These are phyloP conservation scores for Talaromyces wortmannii DNA, from an alignment of 495 filamentous ascomycete species.

Conservation along the genomic window DNA sequence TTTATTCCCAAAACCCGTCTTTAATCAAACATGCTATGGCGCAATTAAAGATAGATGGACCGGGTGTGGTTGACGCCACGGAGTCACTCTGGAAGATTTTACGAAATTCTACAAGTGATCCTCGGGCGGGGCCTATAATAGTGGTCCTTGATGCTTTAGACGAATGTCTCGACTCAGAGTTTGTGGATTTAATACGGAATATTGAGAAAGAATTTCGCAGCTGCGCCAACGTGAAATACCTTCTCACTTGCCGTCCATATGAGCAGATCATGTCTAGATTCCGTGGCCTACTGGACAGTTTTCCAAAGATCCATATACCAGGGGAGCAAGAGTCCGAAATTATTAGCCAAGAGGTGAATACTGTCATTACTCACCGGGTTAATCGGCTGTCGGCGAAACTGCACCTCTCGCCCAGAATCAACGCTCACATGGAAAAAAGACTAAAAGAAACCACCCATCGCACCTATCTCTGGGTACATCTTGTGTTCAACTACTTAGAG, in stretches of 20 bases:
- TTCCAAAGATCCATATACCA: slow-evolving; percentile 3
- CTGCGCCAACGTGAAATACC: slow-evolving; percentile 10
- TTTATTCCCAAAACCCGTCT: slow-evolving; percentile 12
- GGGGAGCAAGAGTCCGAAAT: slow-evolving; percentile 18
- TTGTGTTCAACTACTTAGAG: slow-evolving; percentile 24
- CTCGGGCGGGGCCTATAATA: slow-evolving; percentile 13
- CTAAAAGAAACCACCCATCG: slow-evolving; percentile 18
- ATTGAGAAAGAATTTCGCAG: neutral
- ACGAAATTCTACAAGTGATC: slow-evolving; percentile 5
- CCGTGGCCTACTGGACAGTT: neutral
- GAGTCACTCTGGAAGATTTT: slow-evolving; percentile 19
- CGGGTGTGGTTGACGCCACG: slow-evolving; percentile 5
- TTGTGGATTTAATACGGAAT: slow-evolving; percentile 7
- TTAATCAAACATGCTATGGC: slow-evolving; percentile 13
- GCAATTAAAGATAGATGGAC: slow-evolving; percentile 5
- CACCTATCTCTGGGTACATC: slow-evolving; percentile 39
- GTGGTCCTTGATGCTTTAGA: slow-evolving; percentile 34
- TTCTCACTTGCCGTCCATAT: slow-evolving; percentile 22
- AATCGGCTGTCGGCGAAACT: slow-evolving; percentile 12
- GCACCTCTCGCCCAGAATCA: slow-evolving; percentile 7
- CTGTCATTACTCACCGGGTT: slow-evolving; percentile 27
- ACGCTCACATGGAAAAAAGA: slow-evolving; percentile 10
- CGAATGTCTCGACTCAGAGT: slow-evolving; percentile 20
- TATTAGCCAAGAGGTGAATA: slow-evolving; percentile 34
- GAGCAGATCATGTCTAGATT: slow-evolving; percentile 9